Conservation (phyloP, 2,329 filamentous ascomycete species). For the Harringtonia lauricola region DNA sequence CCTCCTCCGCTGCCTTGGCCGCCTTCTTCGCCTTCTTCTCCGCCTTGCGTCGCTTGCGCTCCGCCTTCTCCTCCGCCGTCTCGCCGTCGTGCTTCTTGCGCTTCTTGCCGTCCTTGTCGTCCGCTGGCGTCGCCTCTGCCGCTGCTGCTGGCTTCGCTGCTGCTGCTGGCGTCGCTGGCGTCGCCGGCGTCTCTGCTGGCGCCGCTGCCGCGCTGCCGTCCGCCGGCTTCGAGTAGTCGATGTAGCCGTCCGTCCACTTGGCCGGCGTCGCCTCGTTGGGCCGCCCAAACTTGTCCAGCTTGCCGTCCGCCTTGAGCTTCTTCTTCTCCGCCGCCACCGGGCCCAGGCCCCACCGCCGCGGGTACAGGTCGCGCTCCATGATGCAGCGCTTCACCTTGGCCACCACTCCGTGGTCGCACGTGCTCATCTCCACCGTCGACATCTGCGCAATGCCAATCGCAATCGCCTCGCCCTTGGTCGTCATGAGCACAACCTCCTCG, state of each 20-base stretch:
- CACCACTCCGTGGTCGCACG: constrained; percentile 94
- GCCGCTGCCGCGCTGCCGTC: not conserved
- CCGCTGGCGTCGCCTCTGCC: constrained; percentile 4
- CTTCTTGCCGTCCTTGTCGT: constrained; percentile 53
- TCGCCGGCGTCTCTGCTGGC: not conserved
- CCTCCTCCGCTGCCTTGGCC: constrained; percentile 1
- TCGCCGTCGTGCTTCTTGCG: constrained; percentile 73
- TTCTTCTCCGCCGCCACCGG: constrained; percentile 95
- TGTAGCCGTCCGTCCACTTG: constrained; percentile 88
- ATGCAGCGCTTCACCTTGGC: constrained; percentile 99
- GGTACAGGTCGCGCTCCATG: constrained; percentile 98
- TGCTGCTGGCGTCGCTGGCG: constrained; percentile 25
- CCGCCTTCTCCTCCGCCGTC: constrained; percentile 52
- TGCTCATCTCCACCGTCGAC: constrained; percentile 94
- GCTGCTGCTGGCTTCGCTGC: not conserved
- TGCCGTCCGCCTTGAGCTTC: constrained; percentile 97
- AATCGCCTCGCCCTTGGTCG: constrained; percentile 97
- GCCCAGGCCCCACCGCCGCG: constrained; percentile 89
- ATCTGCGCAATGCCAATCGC: constrained; percentile 94
- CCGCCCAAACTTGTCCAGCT: constrained; percentile 95
- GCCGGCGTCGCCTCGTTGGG: constrained; percentile 86
- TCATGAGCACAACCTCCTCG: constrained; percentile 96
- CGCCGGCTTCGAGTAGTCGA: constrained; percentile 61
- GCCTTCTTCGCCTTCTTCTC: constrained; percentile 20
- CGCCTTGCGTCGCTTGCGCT: constrained; percentile 20